Conservation (phyloP, 495 filamentous ascomycete species). For the Stereocaulon alpinum region DNA sequence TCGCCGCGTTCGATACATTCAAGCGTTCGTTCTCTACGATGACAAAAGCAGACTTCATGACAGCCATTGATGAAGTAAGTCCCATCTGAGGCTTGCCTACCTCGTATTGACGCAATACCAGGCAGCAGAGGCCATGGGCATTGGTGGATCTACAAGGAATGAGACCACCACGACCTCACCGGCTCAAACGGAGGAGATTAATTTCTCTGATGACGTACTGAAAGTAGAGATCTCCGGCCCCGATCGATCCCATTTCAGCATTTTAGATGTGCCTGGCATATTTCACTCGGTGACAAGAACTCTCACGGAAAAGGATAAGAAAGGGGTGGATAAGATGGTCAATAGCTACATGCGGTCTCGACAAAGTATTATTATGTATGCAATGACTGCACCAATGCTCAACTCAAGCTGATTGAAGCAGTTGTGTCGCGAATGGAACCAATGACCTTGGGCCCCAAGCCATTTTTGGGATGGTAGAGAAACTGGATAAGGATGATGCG, state of each 20-base stretch:
- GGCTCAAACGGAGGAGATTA: slow-evolving; percentile 16
- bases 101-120: neutral
- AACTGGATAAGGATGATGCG: slow-evolving; percentile 23
- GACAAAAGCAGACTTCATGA: slow-evolving; percentile 26
- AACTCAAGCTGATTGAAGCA: neutral
- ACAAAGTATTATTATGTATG: slow-evolving; percentile 21
- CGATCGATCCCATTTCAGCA: slow-evolving; percentile 36
- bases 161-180: neutral
- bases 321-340: slow-evolving; percentile 33
- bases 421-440: neutral
- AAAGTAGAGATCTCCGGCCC: slow-evolving; percentile 43
- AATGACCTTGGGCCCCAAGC: slow-evolving; percentile 22
- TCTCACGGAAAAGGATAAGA: slow-evolving; percentile 28
- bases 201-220: slow-evolving; percentile 39
- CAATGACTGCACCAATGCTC: slow-evolving; percentile 18
- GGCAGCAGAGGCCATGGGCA: neutral
- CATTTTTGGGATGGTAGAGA: slow-evolving; percentile 16
- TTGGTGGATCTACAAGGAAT: neutral
- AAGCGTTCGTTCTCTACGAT: slow-evolving; percentile 21
- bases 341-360: slow-evolving; percentile 30
- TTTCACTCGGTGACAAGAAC: slow-evolving; percentile 31
- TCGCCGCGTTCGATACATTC: slow-evolving; percentile 18
- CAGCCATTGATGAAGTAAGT: slow-evolving; percentile 28
- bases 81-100: neutral
- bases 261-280: slow-evolving; percentile 46